Evolutionary conservation across 2,329 filamentous ascomycete species (phyloP), one percentile per base, ranked within the genome.

Genomic region (Botrytis cinerea): DNA sequence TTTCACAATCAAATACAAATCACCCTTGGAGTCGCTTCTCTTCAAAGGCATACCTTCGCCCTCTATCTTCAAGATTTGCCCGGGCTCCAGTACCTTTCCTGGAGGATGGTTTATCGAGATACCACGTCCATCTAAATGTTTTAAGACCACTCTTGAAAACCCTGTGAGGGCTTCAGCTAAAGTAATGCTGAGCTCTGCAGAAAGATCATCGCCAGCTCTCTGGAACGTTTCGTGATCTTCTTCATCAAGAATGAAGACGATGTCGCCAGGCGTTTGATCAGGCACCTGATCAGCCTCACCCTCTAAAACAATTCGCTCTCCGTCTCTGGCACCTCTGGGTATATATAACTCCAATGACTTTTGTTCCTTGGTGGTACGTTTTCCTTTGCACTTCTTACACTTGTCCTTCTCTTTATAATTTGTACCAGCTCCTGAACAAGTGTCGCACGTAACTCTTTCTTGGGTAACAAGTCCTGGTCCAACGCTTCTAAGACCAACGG

Each of bases 331-430:
- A 64, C 95, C 95, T 70, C 93, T 90, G 16, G 95, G 94, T 74
- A 99, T 97, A 84, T 98, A 98, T 70, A 99, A 91, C 84, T 99
- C 96, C 75, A 99, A 86, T 5, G 95, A 93, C 85, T 98, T 99
- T 83, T 93, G 96, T 83, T 96, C 93, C 79, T 94, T 92, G 62
- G 90, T 90, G 22, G 93, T 94, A 75, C 93, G 89, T 83, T 93
- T 93, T 80, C 96, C 96, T 85, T 98, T 98, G 89, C 96, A 99
- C 86, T 96, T 98, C 87, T 97, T 97, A 87, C 96, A 99, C 81
- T 94, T 93, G 81, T 99, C 96, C 86, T 98, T 98, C 81, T 97
- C 94, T 83, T 95, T 95, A 85, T 91, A 97, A 80, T 95, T 90
- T 80, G 91, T 90, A 9, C 96, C 96, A n/a, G 90, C 88, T 48